phyloP scores from a whole-genome alignment of 208 protist genomes.

The Novymonas esmeraldas region DNA sequence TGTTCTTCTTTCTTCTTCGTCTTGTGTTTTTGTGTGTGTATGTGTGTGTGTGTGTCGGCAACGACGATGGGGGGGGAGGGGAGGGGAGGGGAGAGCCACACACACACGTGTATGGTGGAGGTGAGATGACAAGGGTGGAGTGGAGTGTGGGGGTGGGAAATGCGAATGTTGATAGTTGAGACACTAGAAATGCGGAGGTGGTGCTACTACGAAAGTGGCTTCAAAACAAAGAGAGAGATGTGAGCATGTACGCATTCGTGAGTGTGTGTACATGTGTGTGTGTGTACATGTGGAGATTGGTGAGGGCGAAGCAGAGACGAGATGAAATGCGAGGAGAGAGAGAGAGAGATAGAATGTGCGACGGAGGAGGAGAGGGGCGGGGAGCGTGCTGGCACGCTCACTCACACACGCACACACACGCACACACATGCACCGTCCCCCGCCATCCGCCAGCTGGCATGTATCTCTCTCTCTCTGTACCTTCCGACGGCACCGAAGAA shows the following conservation, averaged over 20 bases:
- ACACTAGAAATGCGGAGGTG: no score
- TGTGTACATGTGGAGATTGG: not conserved
- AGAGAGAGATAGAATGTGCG: not conserved
- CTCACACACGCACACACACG: not conserved
- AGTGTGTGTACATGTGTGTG: conserved; percentile 10
- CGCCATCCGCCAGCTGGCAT: no score
- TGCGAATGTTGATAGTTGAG: not conserved
- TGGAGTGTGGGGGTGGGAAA: not conserved
- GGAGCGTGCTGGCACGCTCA: no score
- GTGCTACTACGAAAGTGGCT: no score
- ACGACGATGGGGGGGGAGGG: not conserved
- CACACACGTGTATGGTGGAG: no score
- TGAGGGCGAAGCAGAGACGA: not conserved
- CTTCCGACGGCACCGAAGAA: no score
- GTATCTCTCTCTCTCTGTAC: no score
- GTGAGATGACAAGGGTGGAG: no score
- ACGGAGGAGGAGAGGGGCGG: no score
- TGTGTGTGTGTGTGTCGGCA: not conserved
- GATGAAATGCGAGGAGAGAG: not conserved
- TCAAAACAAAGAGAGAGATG: not conserved
- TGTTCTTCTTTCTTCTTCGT: not conserved
- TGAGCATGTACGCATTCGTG: not conserved
- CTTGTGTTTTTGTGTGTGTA: not conserved
- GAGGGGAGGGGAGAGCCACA: not conserved
- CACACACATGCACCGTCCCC: not conserved